Evolutionary conservation across 2,329 filamentous ascomycete species (phyloP).

Genomic region (Lachnellula subtilissima): DNA sequence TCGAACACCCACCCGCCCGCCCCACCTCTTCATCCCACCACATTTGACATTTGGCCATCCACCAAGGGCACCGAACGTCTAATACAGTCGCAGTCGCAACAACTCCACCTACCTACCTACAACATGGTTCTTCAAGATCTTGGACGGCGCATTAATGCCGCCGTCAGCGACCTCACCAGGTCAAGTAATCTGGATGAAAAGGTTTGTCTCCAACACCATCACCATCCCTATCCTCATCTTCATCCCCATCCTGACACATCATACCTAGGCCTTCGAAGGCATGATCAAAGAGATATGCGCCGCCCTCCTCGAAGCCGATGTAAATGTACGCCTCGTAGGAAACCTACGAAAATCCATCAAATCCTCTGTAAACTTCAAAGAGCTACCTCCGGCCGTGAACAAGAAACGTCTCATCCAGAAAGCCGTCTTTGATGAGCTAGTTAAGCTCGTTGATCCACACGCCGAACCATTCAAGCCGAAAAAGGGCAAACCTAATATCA

Average conservation of each 20-base stretch:
- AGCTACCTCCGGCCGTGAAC: conserved; percentile 85
- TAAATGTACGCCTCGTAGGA: conserved; percentile 91
- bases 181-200: conserved; percentile 95
- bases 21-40: conserved; percentile 15
- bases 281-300: conserved; percentile 99
- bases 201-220: conserved; percentile 41
- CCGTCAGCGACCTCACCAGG: conserved; percentile 86
- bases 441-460: conserved; percentile 92
- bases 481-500: conserved; percentile 93
- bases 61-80: neutral
- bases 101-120: neutral
- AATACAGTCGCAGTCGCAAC: conserved; percentile 2
- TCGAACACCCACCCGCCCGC: too few relatives aligned
- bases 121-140: conserved; percentile 98
- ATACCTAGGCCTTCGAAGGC: conserved; percentile 75
- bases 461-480: conserved; percentile 94
- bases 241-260: conserved; percentile 33
- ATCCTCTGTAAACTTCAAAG: conserved; percentile 86
- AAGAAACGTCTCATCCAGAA: conserved; percentile 99
- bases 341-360: conserved; percentile 92
- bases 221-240: neutral
- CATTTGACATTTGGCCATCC: conserved; percentile 1
- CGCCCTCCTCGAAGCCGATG: conserved; percentile 92
- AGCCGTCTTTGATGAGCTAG: conserved; percentile 93
- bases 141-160: conserved; percentile 95